Conservation (phyloP, 371 early-diverging fungal species). For the Smittium mucronatum region DNA sequence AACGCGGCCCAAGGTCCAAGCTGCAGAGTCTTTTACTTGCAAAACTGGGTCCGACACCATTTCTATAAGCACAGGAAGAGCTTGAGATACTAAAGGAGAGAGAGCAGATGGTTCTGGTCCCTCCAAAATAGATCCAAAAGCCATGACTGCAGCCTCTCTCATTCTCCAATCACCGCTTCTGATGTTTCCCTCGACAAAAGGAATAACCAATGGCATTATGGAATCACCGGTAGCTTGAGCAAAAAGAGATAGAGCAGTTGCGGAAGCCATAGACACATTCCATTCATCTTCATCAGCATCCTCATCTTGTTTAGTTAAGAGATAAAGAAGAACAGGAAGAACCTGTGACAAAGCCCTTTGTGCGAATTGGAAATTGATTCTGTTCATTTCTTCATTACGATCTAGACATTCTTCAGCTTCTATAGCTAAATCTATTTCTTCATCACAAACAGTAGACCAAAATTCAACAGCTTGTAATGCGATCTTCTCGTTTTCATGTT, state of each 20-base stretch:
- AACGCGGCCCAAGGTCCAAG: conserved; percentile 92
- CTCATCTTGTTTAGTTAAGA: conserved; percentile 87
- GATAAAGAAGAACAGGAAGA: conserved; percentile 67
- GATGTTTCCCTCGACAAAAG: conserved; percentile 82
- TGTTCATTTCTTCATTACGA: conserved; percentile 41
- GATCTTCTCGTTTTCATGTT: conserved; percentile 64
- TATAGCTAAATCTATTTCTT: conserved; percentile 60
- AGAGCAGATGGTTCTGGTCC: conserved; percentile 64
- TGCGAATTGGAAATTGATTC: conserved; percentile 58
- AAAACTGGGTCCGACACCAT: conserved; percentile 76
- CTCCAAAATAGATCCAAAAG: conserved; percentile 92
- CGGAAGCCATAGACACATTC: conserved; percentile 94
- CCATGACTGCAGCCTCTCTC: conserved; percentile 94
- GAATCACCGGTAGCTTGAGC: conserved; percentile 65
- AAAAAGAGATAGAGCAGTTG: conserved; percentile 77
- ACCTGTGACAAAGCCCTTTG: conserved; percentile 59
- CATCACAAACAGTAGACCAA: conserved; percentile 96
- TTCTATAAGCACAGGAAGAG: conserved; percentile 69
- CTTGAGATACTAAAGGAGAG: conserved; percentile 65
- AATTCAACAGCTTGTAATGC: conserved; percentile 95
- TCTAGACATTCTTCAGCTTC: conserved; percentile 43
- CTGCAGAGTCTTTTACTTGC: conserved; percentile 87
- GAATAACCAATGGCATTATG: conserved; percentile 66
- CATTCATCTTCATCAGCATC: conserved; percentile 97
- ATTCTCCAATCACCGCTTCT: conserved; percentile 72